These are phyloP conservation scores for Pichia manshurica DNA, from an alignment of 805 yeast genomes.

Conservation along the genomic window DNA sequence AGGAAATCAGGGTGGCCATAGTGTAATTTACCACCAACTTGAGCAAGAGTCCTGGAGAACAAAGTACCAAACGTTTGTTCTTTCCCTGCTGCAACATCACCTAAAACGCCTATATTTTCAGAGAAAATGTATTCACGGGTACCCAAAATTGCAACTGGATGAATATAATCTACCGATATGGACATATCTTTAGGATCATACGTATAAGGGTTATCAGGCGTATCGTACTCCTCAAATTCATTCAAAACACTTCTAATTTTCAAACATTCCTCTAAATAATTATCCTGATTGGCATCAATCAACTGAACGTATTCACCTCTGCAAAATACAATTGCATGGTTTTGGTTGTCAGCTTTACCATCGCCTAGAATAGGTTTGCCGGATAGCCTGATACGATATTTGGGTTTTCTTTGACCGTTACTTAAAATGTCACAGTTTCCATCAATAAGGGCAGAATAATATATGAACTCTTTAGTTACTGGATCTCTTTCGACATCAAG, in stretches of 20 bases:
- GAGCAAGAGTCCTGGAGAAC: slow-evolving; percentile 76
- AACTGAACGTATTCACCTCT: slow-evolving; percentile 79
- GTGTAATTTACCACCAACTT: slow-evolving; percentile 76
- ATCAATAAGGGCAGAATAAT: slow-evolving; percentile 64
- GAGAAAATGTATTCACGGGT: slow-evolving; percentile 81
- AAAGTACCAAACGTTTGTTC: slow-evolving; percentile 85
- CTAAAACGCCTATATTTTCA: slow-evolving; percentile 74
- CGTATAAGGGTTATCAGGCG: slow-evolving; percentile 24
- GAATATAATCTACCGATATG: slow-evolving; percentile 17
- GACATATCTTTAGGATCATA: slow-evolving; percentile 6
- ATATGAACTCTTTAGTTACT: slow-evolving; percentile 40
- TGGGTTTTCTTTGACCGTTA: slow-evolving; percentile 54
- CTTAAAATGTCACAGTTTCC: slow-evolving; percentile 58
- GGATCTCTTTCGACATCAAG: slow-evolving; percentile 47
- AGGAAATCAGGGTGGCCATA: slow-evolving; percentile 86
- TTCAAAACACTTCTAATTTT: slow-evolving; percentile 69
- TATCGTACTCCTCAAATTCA: slow-evolving; percentile 59
- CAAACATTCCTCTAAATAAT: slow-evolving; percentile 74
- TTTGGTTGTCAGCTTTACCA: slow-evolving; percentile 81
- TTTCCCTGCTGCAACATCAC: slow-evolving; percentile 84
- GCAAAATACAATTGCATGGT: slow-evolving; percentile 65
- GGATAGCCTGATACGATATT: slow-evolving; percentile 58
- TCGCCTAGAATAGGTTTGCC: slow-evolving; percentile 83
- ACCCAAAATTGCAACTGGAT: slow-evolving; percentile 78
- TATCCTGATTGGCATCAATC: slow-evolving; percentile 81